phyloP scores from a whole-genome alignment of 2,329 filamentous ascomycete species.

The Phialophora expanda region DNA sequence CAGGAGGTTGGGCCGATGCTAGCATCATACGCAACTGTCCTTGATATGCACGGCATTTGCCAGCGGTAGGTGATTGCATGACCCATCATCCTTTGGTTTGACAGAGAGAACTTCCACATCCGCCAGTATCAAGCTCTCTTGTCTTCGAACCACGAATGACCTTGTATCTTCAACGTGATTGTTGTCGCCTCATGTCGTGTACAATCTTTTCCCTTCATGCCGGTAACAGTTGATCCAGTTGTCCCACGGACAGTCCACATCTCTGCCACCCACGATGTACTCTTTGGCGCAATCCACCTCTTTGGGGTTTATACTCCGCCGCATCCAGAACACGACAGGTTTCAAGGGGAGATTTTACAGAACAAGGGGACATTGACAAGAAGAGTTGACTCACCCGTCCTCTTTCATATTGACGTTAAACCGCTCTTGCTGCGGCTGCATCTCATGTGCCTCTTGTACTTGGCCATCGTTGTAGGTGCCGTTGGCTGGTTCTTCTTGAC shows the following conservation, averaged over 20 bases:
- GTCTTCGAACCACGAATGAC: constrained; percentile 6
- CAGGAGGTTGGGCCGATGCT: constrained; percentile 1
- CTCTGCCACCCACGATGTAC: neutral
- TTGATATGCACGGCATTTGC: constrained; percentile 5
- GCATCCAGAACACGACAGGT: neutral
- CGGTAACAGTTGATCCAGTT: neutral
- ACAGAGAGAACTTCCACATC: constrained; percentile 7
- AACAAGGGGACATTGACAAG: constrained; percentile 36
- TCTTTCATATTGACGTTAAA: constrained; percentile 78
- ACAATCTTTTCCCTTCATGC: neutral
- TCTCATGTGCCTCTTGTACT: constrained; percentile 44
- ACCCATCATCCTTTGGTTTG: constrained; percentile 6
- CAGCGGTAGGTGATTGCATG: constrained; percentile 1
- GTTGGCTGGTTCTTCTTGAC: constrained; percentile 39
- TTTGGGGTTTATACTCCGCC: neutral
- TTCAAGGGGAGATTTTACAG: constrained; percentile 32
- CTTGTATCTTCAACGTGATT: constrained; percentile 4
- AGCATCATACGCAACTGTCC: constrained; percentile 10
- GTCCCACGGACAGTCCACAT: neutral
- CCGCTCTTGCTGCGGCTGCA: constrained; percentile 29
- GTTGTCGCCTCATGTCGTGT: neutral
- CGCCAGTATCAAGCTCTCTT: constrained; percentile 8
- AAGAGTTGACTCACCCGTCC: constrained; percentile 76
- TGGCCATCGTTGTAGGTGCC: constrained; percentile 45
- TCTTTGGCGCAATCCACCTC: neutral